Evolutionary conservation across 208 protist species (phyloP), one percentile per base, ranked within the genome.

Genomic region (Crithidia sp.): DNA sequence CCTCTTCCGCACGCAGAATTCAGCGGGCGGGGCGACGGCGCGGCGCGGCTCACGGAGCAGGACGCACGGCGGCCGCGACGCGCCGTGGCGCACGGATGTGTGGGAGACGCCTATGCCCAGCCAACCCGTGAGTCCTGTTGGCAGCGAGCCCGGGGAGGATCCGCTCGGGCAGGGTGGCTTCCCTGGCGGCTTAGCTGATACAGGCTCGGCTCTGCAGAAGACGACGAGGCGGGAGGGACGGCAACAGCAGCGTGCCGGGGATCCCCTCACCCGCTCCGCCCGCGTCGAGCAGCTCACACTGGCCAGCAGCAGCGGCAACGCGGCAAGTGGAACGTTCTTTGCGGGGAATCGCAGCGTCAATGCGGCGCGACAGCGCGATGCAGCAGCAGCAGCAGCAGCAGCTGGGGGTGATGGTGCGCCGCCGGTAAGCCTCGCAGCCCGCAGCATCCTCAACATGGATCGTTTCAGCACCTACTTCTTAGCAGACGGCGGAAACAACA

Each of bases 381-480:
- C 28, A 28, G 28, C 28, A 28, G 28, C 28, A 28, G 28, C 28
- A 28, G 28, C 28, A 28, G 28, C 28, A 28, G 28, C 28, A 28
- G 28, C 28, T 28, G 28, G 28, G 28, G 28, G 28, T 28, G 28
- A 67, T 10, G n/a, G 43, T 17, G 40, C 40, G 61, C 16, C 49
- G 47, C 57, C 53, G 12, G 41, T 71, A 5, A 67, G 40, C 53
- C 43, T 75, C 12, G 40, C 64, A n/a, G 83, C 72, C 7, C 71
- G 74, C 5, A 47, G 60, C 19, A 67, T 88, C 12, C 40, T 78
- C 3, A 86, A 88, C 54, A 90, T 90, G 85, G 85, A 90, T 53
- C 66, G 70, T 44, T 88, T 86, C 69, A 81, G 75, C 74, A 88
- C 77, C 40, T 88, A 79, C 62, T 90, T 80, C 55, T 55, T 90